Evolutionary conservation across 208 protist genomes (phyloP), one percentile per base, ranked within the genome.

Genomic region (Strigomonas oncopelti): DNA sequence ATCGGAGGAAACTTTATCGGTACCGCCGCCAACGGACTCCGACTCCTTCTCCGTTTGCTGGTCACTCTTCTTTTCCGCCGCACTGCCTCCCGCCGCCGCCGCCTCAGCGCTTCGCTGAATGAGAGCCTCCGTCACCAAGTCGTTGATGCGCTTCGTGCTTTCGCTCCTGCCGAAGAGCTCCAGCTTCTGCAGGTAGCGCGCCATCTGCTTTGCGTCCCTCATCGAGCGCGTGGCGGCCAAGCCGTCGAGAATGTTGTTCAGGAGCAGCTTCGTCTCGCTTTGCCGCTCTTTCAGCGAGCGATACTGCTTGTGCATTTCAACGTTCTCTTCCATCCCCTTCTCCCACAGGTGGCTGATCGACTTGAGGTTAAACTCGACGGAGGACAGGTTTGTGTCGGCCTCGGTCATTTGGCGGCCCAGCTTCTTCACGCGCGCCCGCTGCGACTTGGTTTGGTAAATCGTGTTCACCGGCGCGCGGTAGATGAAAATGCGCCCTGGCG

Each of bases 311-410:
- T 96, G 88, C 80, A 96, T 85, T 20, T 76, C 38, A 1, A 75
- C 79, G 65, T 96, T 96, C 28, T 94, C 91, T 34, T 84, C 84
- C 48, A 88, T 78, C 22, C 85, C 86, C 11, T 74, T 77, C 52
- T 81, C 67, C 88, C 91, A 96, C 38, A 94, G 75, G 45, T 92
- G 80, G 34, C 84, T 89, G 31, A 94, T 72, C 53, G 80, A 77
- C 34, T 64, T 81, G 34, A 96, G 68, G 62, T 92, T 83, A 71
- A 92, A 93, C 74, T 92, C 88, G 0, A 96, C 88, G 0, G 88
- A 85, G 28, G 83, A 81, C 14, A 96, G 71, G 2, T 69, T 82
- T 61, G 73, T 78, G 58, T 94, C 83, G 31, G 77, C 51, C 32
- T 72, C 63, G 22, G 75, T 58, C 13, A 87, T 48, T 20, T 9